Base-by-base conservation (phyloP, 2,329 filamentous ascomycete genomes). In the Phialemonium atrogriseum region DNA sequence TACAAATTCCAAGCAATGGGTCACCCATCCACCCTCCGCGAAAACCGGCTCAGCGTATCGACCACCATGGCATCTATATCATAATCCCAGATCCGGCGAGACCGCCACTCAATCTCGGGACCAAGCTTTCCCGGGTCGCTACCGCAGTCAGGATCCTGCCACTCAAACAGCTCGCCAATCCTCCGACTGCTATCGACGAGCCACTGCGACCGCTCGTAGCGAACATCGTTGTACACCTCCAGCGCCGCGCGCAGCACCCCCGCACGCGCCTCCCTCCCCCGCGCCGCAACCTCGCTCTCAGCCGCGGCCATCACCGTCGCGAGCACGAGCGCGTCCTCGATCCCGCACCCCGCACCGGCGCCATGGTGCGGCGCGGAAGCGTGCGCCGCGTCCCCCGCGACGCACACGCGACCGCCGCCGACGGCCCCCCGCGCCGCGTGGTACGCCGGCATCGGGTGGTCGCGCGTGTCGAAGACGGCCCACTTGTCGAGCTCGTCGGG, bases 311-410 rank as follows among this genome's bases (percentile, higher is more conserved):
- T 37, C 4, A 67, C 33, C 7, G 50, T 46, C 7, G 56, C 52
- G 22, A 72, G 54, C 1, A 64, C 47, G 16, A 69, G 54, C 2
- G 60, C 62, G 37, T 76, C 72, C 46, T 76, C 72, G 33, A 76
- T 60, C 10, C 68, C 70, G 44, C 68, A 64, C 3, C 70, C 67
- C 2, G 71, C 72, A 5, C 72, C 72, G 0, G 69, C 62, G 4
- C 71, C 71, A 8, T 69, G 62, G 46, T 74, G 68, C 1, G 72
- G 72, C 1, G 64, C 66, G 0, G 59, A 53, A 1, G 71, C 70
- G 39, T 77, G 72, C 5, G 73, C 73, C 1, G 71, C 70, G 39
- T 77, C 71, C 7, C 72, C 72, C 0, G 71, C 54, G 3, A 76
- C 41, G 27, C 65, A 67, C 0, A 73, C 49, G 2, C 52, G 50